Evolutionary conservation across 2,329 filamentous ascomycete species (phyloP).

Genomic region (Fusarium cyanostomum): DNA sequence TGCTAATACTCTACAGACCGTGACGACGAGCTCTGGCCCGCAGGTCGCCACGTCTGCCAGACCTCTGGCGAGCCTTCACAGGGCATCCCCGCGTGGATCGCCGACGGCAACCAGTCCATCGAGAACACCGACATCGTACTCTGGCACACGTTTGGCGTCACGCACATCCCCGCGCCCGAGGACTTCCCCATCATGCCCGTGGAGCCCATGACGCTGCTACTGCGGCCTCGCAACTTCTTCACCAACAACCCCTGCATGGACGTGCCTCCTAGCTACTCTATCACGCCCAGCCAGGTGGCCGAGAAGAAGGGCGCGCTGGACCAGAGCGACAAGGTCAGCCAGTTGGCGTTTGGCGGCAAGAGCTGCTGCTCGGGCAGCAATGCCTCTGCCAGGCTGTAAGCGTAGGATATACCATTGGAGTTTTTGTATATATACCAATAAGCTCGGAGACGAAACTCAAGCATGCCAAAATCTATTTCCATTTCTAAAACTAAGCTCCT

Average conservation of each 20-base stretch:
- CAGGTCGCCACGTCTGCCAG: conserved; percentile 87
- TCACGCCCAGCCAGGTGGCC: conserved; percentile 44
- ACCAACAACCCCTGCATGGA: conserved; percentile 80
- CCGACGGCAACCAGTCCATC: conserved; percentile 72
- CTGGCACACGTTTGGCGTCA: conserved; percentile 94
- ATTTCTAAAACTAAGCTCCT: too few relatives aligned
- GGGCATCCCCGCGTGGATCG: conserved; percentile 81
- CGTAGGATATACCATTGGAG: neutral
- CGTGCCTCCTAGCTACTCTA: conserved; percentile 68
- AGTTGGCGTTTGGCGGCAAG: conserved; percentile 40
- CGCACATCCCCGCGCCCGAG: conserved; percentile 88
- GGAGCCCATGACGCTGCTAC: conserved; percentile 82
- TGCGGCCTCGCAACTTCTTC: conserved; percentile 87
- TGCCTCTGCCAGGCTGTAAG: conserved; percentile 26
- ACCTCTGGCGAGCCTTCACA: conserved; percentile 81
- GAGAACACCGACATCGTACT: conserved; percentile 88
- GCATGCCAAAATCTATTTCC: too few relatives aligned
- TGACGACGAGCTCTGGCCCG: conserved; percentile 85
- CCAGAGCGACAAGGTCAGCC: conserved; percentile 34
- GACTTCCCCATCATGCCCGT: conserved; percentile 94
- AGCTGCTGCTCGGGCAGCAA: conserved; percentile 26
- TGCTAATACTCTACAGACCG: conserved; percentile 61
- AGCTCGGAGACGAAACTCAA: too few relatives aligned
- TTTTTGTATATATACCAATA: conserved; percentile 5
- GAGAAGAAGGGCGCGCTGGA: conserved; percentile 39